A percentile compares a stretch with the other conserved stretches of the same genome.
phyloP scores from a whole-genome alignment of 129 eudicot genomes.

The Chrysanthemum makinoi region DNA sequence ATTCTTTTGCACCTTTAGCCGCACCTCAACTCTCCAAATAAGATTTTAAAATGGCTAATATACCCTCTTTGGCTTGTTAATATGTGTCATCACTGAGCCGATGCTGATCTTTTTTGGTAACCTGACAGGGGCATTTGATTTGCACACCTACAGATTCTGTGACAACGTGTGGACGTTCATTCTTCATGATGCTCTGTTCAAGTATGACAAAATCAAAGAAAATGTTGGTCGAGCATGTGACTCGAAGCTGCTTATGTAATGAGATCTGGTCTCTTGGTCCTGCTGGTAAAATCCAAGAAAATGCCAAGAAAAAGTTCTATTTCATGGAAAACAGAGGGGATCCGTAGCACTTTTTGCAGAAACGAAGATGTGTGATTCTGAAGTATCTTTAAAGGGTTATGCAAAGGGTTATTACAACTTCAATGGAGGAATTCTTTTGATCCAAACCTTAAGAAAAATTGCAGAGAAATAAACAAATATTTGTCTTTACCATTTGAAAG shows the following conservation, averaged over 20 bases:
- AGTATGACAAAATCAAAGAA: conserved; percentile 71
- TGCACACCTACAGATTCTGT: conserved; percentile 95
- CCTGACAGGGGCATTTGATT: conserved; percentile 79
- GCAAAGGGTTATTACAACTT: too few species aligned
- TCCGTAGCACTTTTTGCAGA: neutral
- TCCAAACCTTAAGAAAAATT: too few species aligned
- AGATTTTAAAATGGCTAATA: conserved; percentile 5
- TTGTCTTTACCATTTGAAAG: too few species aligned
- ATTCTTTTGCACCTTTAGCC: neutral
- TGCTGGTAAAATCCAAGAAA: conserved; percentile 9
- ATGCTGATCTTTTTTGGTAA: conserved; percentile 21
- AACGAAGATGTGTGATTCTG: conserved; percentile 13
- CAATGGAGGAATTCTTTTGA: too few species aligned
- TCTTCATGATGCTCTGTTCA: conserved; percentile 72
- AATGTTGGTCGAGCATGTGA: conserved; percentile 69
- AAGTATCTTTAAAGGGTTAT: too few species aligned
- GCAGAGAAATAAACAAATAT: too few species aligned
- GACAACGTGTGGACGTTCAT: conserved; percentile 98
- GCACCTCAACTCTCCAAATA: neutral
- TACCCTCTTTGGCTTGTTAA: conserved; percentile 7
- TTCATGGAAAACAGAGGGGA: conserved; percentile 26
- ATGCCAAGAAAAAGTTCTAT: conserved; percentile 16
- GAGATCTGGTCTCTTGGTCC: conserved; percentile 18
- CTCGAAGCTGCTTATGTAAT: conserved; percentile 55
- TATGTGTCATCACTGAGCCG: neutral